Evolutionary conservation across 768 basidiomycete species (phyloP).

Genomic region (Suillus ampliporus): DNA sequence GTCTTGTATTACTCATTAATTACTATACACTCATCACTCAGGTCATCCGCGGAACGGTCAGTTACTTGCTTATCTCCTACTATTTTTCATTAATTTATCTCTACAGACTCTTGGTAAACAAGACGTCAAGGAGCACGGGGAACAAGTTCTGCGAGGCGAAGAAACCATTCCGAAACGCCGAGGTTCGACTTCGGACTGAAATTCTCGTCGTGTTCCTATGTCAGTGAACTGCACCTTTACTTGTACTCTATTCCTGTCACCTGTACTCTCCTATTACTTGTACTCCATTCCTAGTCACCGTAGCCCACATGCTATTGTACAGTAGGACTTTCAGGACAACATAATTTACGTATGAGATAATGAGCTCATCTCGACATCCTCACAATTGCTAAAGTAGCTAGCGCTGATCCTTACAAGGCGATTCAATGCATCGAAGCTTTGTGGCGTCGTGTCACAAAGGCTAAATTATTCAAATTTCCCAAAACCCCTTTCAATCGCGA

Average conservation of each 20-base stretch:
- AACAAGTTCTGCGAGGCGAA: constrained; percentile 58
- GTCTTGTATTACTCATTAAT: constrained; percentile 14
- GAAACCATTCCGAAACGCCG: constrained; percentile 39
- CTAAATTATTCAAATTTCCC: not conserved
- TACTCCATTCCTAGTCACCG: not conserved
- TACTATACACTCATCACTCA: not conserved
- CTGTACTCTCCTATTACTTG: not conserved
- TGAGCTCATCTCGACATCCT: not conserved
- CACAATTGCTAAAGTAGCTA: not conserved
- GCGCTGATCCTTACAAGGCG: no score
- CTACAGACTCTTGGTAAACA: constrained; percentile 37
- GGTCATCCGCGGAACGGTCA: constrained; percentile 38
- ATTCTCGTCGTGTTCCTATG: not conserved
- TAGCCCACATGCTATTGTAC: not conserved
- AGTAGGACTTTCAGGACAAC: not conserved
- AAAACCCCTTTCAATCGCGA: not conserved
- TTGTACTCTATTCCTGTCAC: not conserved
- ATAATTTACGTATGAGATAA: not conserved
- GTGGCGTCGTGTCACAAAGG: constrained; percentile 1
- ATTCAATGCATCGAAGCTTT: not conserved
- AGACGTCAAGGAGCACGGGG: constrained; percentile 56
- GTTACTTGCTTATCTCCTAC: constrained; percentile 17
- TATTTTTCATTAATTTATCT: not conserved
- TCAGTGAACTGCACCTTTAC: not conserved
- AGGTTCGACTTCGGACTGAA: constrained; percentile 24